A percentile compares a stretch with the other conserved stretches of the same genome.
Conservation (phyloP, 495 filamentous ascomycete species). For the Neurospora sp. region DNA sequence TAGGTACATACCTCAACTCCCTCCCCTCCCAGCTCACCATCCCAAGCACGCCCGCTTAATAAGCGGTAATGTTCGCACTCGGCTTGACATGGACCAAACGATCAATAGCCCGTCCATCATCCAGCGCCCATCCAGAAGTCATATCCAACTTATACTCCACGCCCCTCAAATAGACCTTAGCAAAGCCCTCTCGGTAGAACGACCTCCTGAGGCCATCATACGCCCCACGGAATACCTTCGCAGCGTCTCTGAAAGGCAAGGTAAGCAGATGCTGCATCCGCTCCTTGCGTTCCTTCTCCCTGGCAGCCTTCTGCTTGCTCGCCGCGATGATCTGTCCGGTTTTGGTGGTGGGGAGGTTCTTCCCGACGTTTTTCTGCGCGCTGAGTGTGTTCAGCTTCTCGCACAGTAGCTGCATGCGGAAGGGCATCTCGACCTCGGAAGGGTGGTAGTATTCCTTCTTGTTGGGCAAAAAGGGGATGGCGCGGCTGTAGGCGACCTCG, state of each 20-base stretch:
- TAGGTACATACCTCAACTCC: background rate
- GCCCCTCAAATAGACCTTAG: slow-evolving; percentile 25
- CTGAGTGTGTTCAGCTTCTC: slow-evolving; percentile 3
- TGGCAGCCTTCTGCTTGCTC: slow-evolving; percentile 16
- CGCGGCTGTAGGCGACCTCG: slow-evolving; percentile 26
- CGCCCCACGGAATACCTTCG: slow-evolving; percentile 16
- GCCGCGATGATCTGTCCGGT: background rate
- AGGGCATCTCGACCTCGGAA: slow-evolving; percentile 25
- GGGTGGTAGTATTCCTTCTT: slow-evolving; percentile 25
- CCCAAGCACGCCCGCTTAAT: slow-evolving; percentile 45
- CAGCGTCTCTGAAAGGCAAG: slow-evolving; percentile 36
- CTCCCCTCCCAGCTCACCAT: slow-evolving; percentile 42
- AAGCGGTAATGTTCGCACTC: slow-evolving; percentile 24
- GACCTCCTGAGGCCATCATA: slow-evolving; percentile 27
- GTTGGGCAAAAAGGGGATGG: slow-evolving; percentile 23
- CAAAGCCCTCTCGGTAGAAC: slow-evolving; percentile 38
- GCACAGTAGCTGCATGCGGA: slow-evolving; percentile 23
- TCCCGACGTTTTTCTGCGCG: slow-evolving; percentile 3
- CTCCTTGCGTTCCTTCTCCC: slow-evolving; percentile 28
- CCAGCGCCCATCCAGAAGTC: slow-evolving; percentile 38
- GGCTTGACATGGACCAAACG: slow-evolving; percentile 29
- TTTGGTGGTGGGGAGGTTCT: slow-evolving; percentile 8
- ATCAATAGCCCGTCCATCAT: slow-evolving; percentile 41
- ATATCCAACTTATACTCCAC: slow-evolving; percentile 40
- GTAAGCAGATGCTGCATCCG: slow-evolving; percentile 39